Evolutionary conservation across 352 stramenopile species (phyloP).

Genomic region (Globisporangium nagaii): DNA sequence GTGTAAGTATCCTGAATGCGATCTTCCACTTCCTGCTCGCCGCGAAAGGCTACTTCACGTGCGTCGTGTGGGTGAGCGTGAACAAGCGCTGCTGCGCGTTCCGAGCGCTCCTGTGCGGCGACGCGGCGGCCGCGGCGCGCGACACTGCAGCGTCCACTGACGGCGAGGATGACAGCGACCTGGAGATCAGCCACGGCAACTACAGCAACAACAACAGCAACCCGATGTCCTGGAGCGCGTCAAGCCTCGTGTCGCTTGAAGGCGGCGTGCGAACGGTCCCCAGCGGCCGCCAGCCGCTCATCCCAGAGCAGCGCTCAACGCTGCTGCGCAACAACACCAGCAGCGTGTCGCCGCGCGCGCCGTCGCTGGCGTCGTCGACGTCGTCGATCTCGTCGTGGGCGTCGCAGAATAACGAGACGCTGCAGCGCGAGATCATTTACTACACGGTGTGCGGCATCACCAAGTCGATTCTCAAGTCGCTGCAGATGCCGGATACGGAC

Average conservation of each 20-base stretch:
- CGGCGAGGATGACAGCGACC: neutral
- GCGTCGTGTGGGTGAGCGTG: slow-evolving; percentile 57
- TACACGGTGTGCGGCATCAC: slow-evolving; percentile 78
- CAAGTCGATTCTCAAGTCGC: slow-evolving; percentile 59
- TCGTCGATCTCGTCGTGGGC: slow-evolving; percentile 30
- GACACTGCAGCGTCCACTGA: neutral
- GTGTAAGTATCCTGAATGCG: slow-evolving; percentile 33
- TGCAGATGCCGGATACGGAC: slow-evolving; percentile 23
- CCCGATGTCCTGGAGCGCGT: slow-evolving; percentile 3
- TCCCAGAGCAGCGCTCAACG: neutral
- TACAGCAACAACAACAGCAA: neutral
- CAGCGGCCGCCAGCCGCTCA: neutral
- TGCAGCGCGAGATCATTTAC: slow-evolving; percentile 82
- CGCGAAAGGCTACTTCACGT: slow-evolving; percentile 58
- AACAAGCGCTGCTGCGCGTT: slow-evolving; percentile 58
- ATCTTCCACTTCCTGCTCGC: slow-evolving; percentile 59
- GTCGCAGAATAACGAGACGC: slow-evolving; percentile 66
- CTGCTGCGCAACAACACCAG: neutral
- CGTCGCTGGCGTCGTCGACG: slow-evolving; percentile 12
- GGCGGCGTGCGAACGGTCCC: neutral
- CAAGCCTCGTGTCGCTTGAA: slow-evolving; percentile 6
- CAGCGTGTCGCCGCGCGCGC: neutral
- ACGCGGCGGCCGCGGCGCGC: neutral
- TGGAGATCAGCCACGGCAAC: neutral
- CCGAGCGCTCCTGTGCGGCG: slow-evolving; percentile 22